Conservation (phyloP, 2,329 filamentous ascomycete genomes). For the Colletotrichum viniferum region DNA sequence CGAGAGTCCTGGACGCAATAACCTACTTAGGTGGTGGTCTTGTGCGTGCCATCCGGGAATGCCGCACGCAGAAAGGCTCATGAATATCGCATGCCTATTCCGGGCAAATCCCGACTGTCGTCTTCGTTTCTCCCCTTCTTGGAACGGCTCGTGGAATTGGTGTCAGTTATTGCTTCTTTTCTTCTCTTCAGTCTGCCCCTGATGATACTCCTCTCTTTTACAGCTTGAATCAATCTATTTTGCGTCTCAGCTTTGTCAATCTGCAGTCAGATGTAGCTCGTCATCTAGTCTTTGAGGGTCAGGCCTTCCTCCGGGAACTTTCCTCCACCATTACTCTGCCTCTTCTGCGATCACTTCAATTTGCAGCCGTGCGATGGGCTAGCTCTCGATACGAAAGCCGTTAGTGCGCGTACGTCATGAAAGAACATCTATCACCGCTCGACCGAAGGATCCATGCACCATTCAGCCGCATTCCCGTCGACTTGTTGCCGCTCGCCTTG, state of each 20-base stretch:
- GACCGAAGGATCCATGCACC: neutral
- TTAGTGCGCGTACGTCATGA: neutral
- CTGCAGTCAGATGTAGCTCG: neutral
- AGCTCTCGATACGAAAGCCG: neutral
- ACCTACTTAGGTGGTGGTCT: neutral
- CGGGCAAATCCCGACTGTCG: neutral
- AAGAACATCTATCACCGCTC: neutral
- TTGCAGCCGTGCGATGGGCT: neutral
- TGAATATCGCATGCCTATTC: neutral
- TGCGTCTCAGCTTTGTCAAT: neutral
- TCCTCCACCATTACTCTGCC: neutral
- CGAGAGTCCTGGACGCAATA: neutral
- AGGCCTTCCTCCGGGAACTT: neutral
- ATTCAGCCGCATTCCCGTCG: neutral
- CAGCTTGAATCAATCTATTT: neutral
- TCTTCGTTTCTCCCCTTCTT: neutral
- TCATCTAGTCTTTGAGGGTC: rapidly evolving
- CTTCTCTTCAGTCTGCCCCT: neutral
- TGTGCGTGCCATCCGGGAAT: neutral
- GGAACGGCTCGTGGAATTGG: neutral
- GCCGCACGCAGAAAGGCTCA: neutral
- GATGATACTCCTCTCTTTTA: neutral
- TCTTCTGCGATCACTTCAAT: neutral
- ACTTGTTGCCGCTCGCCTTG: neutral
- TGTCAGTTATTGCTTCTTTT: neutral